Percentiles rank a stretch among this genome's conserved stretches.
These are phyloP conservation scores for Teunomyces lycoperdinae DNA, from an alignment of 805 yeast genomes.

Conservation along the genomic window DNA sequence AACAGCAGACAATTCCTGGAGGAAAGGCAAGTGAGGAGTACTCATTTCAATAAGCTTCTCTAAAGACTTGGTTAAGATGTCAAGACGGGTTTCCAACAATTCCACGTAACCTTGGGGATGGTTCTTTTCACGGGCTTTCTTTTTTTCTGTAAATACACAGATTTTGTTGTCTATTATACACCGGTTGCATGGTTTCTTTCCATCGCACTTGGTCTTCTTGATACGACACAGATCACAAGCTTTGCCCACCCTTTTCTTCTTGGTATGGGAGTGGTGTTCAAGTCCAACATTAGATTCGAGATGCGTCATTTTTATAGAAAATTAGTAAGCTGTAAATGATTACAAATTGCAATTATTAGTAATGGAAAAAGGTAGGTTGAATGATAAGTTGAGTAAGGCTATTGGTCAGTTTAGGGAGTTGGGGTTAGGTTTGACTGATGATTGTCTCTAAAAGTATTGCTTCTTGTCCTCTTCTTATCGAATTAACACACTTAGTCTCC, in stretches of 20 bases:
- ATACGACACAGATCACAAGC: constrained; percentile 64
- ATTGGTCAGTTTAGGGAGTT: not conserved
- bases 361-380: too few species aligned
- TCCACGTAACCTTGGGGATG: constrained; percentile 64
- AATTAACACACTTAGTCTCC: not conserved
- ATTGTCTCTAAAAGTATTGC: not conserved
- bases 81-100: constrained; percentile 55
- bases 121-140: constrained; percentile 50
- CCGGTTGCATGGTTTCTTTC: constrained; percentile 57
- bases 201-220: constrained; percentile 64
- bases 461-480: not conserved
- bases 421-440: not conserved
- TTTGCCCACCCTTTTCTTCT: constrained; percentile 58
- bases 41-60: constrained; percentile 34
- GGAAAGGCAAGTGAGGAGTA: constrained; percentile 25
- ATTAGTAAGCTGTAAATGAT: not conserved
- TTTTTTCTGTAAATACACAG: constrained; percentile 57
- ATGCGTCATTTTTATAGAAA: not conserved
- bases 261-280: constrained; percentile 9
- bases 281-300: not conserved
- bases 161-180: constrained; percentile 56
- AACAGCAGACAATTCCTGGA: constrained; percentile 17
- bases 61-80: constrained; percentile 49
- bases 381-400: not conserved
- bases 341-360: not conserved